phyloP scores from a whole-genome alignment of 2,329 filamentous ascomycete genomes.

The Sporothrix variecibatus region DNA sequence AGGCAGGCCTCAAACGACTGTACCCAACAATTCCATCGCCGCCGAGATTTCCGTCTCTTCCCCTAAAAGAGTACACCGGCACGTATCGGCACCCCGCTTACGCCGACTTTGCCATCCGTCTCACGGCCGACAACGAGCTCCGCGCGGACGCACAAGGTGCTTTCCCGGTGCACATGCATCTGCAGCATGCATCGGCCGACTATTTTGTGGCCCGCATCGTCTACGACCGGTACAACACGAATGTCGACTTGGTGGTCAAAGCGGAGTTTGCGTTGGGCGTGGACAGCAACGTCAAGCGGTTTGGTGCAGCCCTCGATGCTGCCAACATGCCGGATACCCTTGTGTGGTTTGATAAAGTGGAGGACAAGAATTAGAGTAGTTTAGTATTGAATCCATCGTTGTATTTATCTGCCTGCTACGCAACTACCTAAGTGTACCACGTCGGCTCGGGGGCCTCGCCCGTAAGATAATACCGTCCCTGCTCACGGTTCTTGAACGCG shows the following conservation, averaged over 20 bases:
- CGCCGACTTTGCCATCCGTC: neutral
- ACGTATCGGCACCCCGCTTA: neutral
- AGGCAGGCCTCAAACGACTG: neutral
- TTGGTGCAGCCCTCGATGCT: neutral
- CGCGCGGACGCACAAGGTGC: neutral
- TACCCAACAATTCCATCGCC: neutral
- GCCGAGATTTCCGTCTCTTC: neutral
- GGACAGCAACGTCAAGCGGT: neutral
- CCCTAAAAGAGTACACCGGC: neutral
- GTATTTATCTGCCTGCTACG: neutral
- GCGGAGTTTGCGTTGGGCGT: neutral
- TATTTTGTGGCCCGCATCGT: neutral
- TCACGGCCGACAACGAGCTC: neutral
- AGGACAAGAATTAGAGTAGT: neutral
- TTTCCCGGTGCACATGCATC: neutral
- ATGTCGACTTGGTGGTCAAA: neutral
- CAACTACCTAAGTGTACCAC: slow-evolving; percentile 56
- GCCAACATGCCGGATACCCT: neutral
- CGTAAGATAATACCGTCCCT: slow-evolving; percentile 59
- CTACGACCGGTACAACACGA: neutral
- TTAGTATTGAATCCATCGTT: too few species aligned
- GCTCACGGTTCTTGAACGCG: slow-evolving; percentile 65
- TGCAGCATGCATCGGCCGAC: neutral
- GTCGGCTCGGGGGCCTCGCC: slow-evolving; percentile 59
- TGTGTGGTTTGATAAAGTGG: neutral